phyloP scores from a whole-genome alignment of 345 rosid species.

The Viola odorata region DNA sequence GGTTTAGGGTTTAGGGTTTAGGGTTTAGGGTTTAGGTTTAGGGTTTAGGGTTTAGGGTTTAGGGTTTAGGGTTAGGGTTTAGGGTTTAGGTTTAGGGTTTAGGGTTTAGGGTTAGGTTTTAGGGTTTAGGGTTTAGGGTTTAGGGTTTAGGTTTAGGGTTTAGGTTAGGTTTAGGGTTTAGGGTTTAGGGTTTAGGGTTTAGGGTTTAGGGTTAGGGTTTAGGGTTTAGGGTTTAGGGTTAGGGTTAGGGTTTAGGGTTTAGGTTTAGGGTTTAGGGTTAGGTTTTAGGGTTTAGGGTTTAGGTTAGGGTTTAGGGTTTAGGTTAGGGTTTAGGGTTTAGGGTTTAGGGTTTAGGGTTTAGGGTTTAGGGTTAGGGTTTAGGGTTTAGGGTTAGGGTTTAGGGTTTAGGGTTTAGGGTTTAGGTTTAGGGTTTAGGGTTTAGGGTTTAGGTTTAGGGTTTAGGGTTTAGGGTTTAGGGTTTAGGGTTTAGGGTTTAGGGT shows the following conservation, averaged over 20 bases:
- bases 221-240: constrained; percentile 19
- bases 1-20: constrained; percentile 17
- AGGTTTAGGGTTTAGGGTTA: not conserved
- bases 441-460: constrained; percentile 17
- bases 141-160: constrained; percentile 16
- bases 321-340: constrained; percentile 7
- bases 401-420: constrained; percentile 2
- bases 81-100: constrained; percentile 5
- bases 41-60: constrained; percentile 19
- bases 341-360: too few species aligned
- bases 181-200: constrained; percentile 20
- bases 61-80: constrained; percentile 6
- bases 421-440: constrained; percentile 6
- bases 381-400: constrained; percentile 2
- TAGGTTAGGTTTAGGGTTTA: constrained; percentile 11
- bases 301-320: constrained; percentile 14
- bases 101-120: constrained; percentile 6
- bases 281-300: not conserved
- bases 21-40: constrained; percentile 16
- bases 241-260: not conserved
- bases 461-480: constrained; percentile 8
- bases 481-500: constrained; percentile 15
- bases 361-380: constrained; percentile 2
- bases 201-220: constrained; percentile 14
- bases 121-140: constrained; percentile 14